These are phyloP conservation scores for Pneumocystis jirovecii DNA, from an alignment of 1,139 yeast genomes.

Conservation along the genomic window DNA sequence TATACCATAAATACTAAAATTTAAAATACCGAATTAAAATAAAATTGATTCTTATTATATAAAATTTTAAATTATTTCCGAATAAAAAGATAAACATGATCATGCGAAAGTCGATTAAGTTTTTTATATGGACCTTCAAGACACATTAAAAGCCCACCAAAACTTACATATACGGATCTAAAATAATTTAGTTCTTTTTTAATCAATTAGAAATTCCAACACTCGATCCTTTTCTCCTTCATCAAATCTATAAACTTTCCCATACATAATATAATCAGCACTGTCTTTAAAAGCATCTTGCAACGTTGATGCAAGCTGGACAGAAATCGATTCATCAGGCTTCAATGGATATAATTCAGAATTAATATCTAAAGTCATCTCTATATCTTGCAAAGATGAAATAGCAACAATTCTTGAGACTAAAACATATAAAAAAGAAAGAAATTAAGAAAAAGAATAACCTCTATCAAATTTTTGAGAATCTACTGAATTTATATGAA, in stretches of 20 bases:
- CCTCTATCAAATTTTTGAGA: constrained; percentile 73
- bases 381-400: constrained; percentile 70
- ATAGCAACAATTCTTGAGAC: constrained; percentile 81
- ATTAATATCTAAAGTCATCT: constrained; percentile 80
- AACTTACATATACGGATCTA: constrained; percentile 82
- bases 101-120: constrained; percentile 79
- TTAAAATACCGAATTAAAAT: no score
- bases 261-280: constrained; percentile 96
- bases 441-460: neutral
- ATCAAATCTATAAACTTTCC: constrained; percentile 93
- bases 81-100: constrained; percentile 76
- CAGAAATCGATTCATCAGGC: constrained; percentile 65
- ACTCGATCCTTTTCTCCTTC: constrained; percentile 56
- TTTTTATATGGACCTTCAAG: constrained; percentile 91
- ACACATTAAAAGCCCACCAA: constrained; percentile 89
- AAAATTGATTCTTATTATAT: neutral
- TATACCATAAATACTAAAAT: neutral
- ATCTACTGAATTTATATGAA: constrained; percentile 73
- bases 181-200: constrained; percentile 24
- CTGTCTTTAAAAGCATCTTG: constrained; percentile 75
- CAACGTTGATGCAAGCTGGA: constrained; percentile 69
- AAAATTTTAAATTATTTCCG: constrained; percentile 35
- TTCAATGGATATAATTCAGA: constrained; percentile 81
- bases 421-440: neutral
- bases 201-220: constrained; percentile 17